These are phyloP conservation scores for Patellaria atrata DNA, from an alignment of 495 filamentous ascomycete species.

Conservation along the genomic window DNA sequence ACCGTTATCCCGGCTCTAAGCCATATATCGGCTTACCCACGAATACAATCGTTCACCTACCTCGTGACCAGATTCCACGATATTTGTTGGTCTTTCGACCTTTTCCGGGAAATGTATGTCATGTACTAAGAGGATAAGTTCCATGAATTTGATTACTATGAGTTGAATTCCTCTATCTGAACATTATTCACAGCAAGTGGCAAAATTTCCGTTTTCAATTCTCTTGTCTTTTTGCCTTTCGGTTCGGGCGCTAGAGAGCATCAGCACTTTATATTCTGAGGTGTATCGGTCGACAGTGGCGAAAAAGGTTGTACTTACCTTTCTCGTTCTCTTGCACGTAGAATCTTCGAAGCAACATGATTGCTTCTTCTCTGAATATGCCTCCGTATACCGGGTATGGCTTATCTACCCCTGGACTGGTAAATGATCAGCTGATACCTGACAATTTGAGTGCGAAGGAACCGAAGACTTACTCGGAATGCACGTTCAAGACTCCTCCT, in stretches of 20 bases:
- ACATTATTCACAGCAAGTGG: slow-evolving; percentile 19
- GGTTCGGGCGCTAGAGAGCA: slow-evolving; percentile 42
- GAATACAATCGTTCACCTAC: no score
- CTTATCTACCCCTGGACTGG: slow-evolving; percentile 45
- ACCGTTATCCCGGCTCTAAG: no score
- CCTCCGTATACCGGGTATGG: slow-evolving; percentile 69
- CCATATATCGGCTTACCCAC: no score
- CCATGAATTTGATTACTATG: no score
- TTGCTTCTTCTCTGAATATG: slow-evolving; percentile 72
- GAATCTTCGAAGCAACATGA: slow-evolving; percentile 79
- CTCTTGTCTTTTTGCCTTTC: slow-evolving; percentile 37
- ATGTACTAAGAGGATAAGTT: no score
- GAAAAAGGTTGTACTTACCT: no score
- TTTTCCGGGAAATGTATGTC: no score
- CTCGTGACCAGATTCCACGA: no score
- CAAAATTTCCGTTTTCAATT: slow-evolving; percentile 37
- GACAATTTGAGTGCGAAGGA: background rate
- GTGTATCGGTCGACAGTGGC: background rate
- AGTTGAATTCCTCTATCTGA: no score
- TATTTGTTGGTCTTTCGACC: no score
- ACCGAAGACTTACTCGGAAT: slow-evolving; percentile 45
- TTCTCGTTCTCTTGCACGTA: slow-evolving; percentile 94
- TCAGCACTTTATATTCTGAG: background rate
- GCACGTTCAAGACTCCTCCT: slow-evolving; percentile 76
- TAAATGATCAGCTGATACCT: slow-evolving; percentile 1